Evolutionary conservation across 129 eudicot species (phyloP).

Genomic region (Helichrysum umbraculigerum): DNA sequence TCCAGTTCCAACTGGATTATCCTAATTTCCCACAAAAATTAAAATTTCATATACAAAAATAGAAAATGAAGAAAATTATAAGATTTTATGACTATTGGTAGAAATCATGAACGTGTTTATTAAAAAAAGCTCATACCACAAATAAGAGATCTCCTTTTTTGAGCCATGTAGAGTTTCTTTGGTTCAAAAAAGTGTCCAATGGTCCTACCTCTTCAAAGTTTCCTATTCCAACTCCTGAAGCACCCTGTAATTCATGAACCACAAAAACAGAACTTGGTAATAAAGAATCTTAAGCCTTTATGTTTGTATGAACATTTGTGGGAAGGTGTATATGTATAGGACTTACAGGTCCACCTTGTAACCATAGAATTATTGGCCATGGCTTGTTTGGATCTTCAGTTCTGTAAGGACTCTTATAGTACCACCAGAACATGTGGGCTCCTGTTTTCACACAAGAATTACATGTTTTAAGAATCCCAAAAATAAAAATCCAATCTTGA

Average conservation of each 20-base stretch:
- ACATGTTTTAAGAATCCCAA: neutral
- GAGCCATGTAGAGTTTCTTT: conserved; percentile 62
- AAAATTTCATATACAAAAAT: neutral
- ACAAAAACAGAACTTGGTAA: neutral
- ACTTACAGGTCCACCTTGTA: conserved; percentile 76
- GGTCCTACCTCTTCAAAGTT: conserved; percentile 59
- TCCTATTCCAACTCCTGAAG: conserved; percentile 63
- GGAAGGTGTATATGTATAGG: neutral
- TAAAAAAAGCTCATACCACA: conserved; percentile 41
- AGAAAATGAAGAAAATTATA: neutral
- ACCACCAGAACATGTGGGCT: conserved; percentile 72
- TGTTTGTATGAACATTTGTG: neutral
- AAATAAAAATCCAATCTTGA: conserved; percentile 20
- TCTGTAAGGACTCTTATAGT: conserved; percentile 53
- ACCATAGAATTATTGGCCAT: conserved; percentile 62
- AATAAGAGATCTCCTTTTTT: conserved; percentile 54
- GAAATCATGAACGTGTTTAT: neutral
- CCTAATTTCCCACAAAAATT: conserved; percentile 34
- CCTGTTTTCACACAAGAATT: conserved; percentile 36
- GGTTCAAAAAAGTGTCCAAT: conserved; percentile 44
- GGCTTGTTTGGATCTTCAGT: conserved; percentile 51
- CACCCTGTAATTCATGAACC: conserved; percentile 38
- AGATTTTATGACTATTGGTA: neutral
- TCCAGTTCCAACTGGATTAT: conserved; percentile 69
- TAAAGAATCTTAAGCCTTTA: neutral